phyloP scores from a whole-genome alignment of 345 rosid species.

The Arabidopsis arenosa region DNA sequence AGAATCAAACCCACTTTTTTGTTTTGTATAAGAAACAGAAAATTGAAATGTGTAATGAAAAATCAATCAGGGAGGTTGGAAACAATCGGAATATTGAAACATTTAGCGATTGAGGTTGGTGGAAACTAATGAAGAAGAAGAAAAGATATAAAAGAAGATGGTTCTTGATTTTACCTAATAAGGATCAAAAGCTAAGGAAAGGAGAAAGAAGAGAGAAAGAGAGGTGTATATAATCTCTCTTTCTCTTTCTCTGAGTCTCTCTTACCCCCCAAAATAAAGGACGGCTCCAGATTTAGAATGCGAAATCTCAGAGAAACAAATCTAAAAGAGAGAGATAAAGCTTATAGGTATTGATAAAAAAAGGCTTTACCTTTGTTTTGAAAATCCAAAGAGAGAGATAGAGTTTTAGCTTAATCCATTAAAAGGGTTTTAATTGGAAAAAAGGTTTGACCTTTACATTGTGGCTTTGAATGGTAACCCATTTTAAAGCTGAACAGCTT shows the following conservation, averaged over 20 bases:
- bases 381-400: constrained; percentile 31
- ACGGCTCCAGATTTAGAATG: constrained; percentile 33
- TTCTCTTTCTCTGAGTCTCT: neutral
- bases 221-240: constrained; percentile 43
- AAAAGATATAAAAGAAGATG: neutral
- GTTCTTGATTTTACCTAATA: constrained; percentile 38
- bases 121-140: neutral
- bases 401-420: constrained; percentile 41
- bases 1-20: constrained; percentile 29
- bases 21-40: neutral
- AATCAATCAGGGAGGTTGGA: constrained; percentile 33
- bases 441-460: constrained; percentile 33
- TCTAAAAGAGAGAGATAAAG: constrained; percentile 41
- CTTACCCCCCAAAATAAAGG: constrained; percentile 23
- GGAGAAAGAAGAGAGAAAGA: constrained; percentile 11
- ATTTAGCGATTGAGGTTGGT: constrained; percentile 16
- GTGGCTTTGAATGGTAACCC: no score
- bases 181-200: constrained; percentile 37
- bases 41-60: neutral
- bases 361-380: constrained; percentile 22
- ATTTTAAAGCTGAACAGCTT: no score
- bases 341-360: constrained; percentile 21
- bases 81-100: constrained; percentile 32
- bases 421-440: constrained; percentile 28
- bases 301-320: constrained; percentile 32